phyloP scores from a whole-genome alignment of 1,284 basidiomycete species.

The Sanghuangporus weigelae region DNA sequence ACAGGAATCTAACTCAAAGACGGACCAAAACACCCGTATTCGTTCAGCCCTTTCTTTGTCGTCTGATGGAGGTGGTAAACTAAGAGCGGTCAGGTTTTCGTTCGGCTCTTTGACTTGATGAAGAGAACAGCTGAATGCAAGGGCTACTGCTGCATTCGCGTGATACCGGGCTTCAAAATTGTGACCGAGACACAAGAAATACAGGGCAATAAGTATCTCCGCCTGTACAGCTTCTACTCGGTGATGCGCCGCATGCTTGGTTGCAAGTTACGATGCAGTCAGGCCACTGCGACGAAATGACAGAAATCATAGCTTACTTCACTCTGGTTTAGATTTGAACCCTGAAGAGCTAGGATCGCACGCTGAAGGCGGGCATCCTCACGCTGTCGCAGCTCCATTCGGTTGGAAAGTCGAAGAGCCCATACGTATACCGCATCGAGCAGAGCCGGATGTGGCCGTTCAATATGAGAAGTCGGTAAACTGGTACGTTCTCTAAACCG shows the following conservation, averaged over 20 bases:
- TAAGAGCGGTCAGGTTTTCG: not conserved
- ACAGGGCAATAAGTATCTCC: slow-evolving; percentile 49
- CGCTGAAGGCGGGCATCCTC: slow-evolving; percentile 38
- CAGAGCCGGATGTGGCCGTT: slow-evolving; percentile 43
- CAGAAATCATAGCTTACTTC: slow-evolving; percentile 22
- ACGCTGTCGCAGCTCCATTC: slow-evolving; percentile 21
- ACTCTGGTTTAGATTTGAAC: slow-evolving; percentile 31
- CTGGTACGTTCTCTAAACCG: slow-evolving; percentile 26
- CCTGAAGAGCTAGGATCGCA: slow-evolving; percentile 35
- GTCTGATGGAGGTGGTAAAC: slow-evolving; percentile 29
- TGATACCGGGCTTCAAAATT: slow-evolving; percentile 40
- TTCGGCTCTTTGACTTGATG: slow-evolving; percentile 27
- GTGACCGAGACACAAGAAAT: slow-evolving; percentile 42
- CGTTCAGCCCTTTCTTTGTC: slow-evolving; percentile 53
- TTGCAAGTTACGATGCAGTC: not conserved
- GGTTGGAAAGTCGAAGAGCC: slow-evolving; percentile 37
- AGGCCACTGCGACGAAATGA: not conserved
- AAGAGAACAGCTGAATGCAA: slow-evolving; percentile 32
- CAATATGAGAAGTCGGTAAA: slow-evolving; percentile 29
- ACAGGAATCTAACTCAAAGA: slow-evolving; percentile 57
- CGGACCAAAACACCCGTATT: slow-evolving; percentile 66
- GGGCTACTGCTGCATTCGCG: slow-evolving; percentile 33
- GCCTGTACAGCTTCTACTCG: slow-evolving; percentile 49
- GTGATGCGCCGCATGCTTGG: not conserved
- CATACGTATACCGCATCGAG: slow-evolving; percentile 45